These are phyloP conservation scores for Heimioporus retisporus DNA, from an alignment of 1,284 basidiomycete species.

Conservation along the genomic window DNA sequence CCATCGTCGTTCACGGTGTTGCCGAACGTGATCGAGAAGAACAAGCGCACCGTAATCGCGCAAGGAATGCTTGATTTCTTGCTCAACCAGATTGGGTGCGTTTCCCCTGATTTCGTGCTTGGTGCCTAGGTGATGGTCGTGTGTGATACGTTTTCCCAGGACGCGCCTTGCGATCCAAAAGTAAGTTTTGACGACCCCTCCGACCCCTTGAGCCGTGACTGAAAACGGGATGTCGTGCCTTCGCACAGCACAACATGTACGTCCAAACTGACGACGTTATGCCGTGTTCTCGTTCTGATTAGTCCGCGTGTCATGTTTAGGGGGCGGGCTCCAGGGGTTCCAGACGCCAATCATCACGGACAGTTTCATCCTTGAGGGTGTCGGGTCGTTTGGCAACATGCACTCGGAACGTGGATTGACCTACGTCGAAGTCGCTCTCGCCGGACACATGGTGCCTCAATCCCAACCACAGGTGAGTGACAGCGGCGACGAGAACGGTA, in stretches of 20 bases:
- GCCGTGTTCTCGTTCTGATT: background rate
- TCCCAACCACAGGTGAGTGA: constrained; percentile 69
- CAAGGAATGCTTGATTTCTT: constrained; percentile 81
- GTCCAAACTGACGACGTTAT: background rate
- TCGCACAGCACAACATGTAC: constrained; percentile 4
- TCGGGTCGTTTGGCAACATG: constrained; percentile 71
- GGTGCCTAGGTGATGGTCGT: background rate
- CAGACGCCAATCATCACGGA: constrained; percentile 72
- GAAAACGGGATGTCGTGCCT: background rate
- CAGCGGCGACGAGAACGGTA: too few species aligned
- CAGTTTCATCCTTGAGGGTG: constrained; percentile 74
- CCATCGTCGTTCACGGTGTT: constrained; percentile 73
- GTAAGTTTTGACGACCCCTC: constrained; percentile 48
- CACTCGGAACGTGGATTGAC: constrained; percentile 77
- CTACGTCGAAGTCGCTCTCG: constrained; percentile 71
- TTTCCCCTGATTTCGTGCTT: background rate
- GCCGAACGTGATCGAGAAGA: constrained; percentile 82
- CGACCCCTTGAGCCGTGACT: background rate
- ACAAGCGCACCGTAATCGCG: constrained; percentile 71
- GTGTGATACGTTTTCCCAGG: constrained; percentile 39
- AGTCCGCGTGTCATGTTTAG: constrained; percentile 38
- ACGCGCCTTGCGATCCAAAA: constrained; percentile 75
- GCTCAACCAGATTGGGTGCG: constrained; percentile 76
- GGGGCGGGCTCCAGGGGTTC: constrained; percentile 78
- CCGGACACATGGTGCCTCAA: constrained; percentile 81